Percentiles rank a stretch among this genome's conserved stretches.
These are phyloP conservation scores for Pichia sp. DNA, from an alignment of 1,139 yeast genomes.

Conservation along the genomic window DNA sequence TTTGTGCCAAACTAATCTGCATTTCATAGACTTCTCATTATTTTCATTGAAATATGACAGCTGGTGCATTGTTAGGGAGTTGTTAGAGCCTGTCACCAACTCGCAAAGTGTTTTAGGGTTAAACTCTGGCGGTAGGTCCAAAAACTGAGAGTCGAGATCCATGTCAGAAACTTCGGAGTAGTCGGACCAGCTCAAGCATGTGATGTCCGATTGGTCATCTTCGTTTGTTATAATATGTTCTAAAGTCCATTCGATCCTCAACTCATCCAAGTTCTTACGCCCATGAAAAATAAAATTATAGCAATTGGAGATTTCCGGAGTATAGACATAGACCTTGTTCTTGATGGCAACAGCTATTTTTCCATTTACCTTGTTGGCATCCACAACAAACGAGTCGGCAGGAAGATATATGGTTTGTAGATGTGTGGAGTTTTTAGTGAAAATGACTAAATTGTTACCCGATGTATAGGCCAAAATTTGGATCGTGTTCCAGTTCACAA, in stretches of 20 bases:
- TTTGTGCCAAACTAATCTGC: conserved; percentile 49
- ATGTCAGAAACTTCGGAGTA: conserved; percentile 31
- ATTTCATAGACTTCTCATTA: conserved; percentile 25
- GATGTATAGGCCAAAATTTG: conserved; percentile 74
- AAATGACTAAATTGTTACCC: conserved; percentile 76
- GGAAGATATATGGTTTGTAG: conserved; percentile 76
- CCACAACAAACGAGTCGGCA: conserved; percentile 64
- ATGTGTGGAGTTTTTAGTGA: conserved; percentile 46
- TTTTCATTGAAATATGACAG: conserved; percentile 24
- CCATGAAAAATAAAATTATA: conserved; percentile 32
- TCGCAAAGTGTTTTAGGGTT: conserved; percentile 33
- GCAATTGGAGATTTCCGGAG: conserved; percentile 39
- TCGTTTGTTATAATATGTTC: conserved; percentile 33
- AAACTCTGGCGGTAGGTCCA: conserved; percentile 31
- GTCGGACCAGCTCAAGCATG: conserved; percentile 67
- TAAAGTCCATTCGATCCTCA: conserved; percentile 42
- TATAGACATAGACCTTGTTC: conserved; percentile 35
- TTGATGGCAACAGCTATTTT: conserved; percentile 46
- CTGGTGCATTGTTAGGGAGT: conserved; percentile 49
- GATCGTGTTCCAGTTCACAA: conserved; percentile 63
- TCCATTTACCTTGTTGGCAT: conserved; percentile 58
- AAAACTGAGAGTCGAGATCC: conserved; percentile 25
- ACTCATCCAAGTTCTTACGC: conserved; percentile 27
- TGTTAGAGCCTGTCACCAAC: conserved; percentile 54
- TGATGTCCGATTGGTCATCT: conserved; percentile 38